Evolutionary conservation across 768 basidiomycete species (phyloP).

Genomic region (Multifurca ochricompacta): DNA sequence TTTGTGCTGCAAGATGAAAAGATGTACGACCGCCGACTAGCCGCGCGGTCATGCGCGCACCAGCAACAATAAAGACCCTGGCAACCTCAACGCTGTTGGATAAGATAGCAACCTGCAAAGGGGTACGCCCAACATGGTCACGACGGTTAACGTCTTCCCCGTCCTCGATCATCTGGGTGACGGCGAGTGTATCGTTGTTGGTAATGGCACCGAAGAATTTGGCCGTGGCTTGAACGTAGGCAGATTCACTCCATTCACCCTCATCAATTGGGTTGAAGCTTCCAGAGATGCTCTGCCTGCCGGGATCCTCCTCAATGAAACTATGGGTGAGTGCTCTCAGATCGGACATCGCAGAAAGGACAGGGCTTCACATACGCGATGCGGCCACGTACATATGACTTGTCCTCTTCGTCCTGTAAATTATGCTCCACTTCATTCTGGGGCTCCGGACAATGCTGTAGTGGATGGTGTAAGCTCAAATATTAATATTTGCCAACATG

Average conservation of each 20-base stretch:
- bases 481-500: neutral
- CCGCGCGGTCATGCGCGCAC: conserved; percentile 47
- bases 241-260: conserved; percentile 57
- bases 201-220: conserved; percentile 52
- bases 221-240: conserved; percentile 47
- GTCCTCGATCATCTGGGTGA: conserved; percentile 35
- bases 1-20: conserved; percentile 50
- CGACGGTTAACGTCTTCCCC: conserved; percentile 43
- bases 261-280: conserved; percentile 62
- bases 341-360: neutral
- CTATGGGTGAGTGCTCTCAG: conserved; percentile 24
- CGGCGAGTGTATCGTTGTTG: conserved; percentile 33
- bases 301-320: conserved; percentile 54
- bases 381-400: conserved; percentile 40
- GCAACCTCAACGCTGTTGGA: conserved; percentile 40
- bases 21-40: conserved; percentile 49
- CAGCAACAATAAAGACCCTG: conserved; percentile 44
- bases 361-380: neutral
- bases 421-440: conserved; percentile 47
- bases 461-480: neutral
- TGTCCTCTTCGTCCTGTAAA: conserved; percentile 46
- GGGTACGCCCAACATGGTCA: conserved; percentile 55
- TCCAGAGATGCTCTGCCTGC: conserved; percentile 52
- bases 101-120: conserved; percentile 51
- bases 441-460: conserved; percentile 48